These are phyloP conservation scores for Pseudomonodictys pantanalensis DNA, from an alignment of 495 filamentous ascomycete species.

Conservation along the genomic window DNA sequence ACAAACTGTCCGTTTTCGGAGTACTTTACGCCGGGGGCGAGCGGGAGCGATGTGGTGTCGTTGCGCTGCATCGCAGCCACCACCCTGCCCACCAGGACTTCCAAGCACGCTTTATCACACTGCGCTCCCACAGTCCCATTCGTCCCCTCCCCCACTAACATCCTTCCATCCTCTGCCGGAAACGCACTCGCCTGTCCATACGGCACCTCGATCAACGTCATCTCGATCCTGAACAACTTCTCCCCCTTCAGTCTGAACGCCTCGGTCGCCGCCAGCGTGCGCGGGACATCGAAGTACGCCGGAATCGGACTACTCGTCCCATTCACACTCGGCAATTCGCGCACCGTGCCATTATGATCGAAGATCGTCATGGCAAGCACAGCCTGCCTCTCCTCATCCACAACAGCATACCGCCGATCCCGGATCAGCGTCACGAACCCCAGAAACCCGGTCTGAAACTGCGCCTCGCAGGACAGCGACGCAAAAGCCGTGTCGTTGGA, in stretches of 20 bases:
- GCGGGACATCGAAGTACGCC: conserved; percentile 12
- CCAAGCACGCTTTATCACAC: conserved; percentile 34
- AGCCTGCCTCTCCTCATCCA: conserved; percentile 12
- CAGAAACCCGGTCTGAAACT: conserved; percentile 14
- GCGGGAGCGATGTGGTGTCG: conserved; percentile 30
- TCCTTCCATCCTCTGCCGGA: neutral
- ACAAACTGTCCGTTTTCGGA: conserved; percentile 41
- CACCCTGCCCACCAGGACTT: conserved; percentile 32
- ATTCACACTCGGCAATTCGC: conserved; percentile 12
- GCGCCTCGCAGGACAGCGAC: conserved; percentile 11
- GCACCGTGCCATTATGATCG: conserved; percentile 11
- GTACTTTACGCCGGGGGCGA: conserved; percentile 33
- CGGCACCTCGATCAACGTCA: conserved; percentile 6
- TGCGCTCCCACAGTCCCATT: neutral
- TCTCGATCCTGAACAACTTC: conserved; percentile 5
- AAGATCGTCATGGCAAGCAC: conserved; percentile 8
- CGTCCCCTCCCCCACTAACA: too few relatives aligned
- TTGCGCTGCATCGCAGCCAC: conserved; percentile 33
- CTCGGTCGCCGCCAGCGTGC: conserved; percentile 2
- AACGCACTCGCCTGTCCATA: conserved; percentile 2
- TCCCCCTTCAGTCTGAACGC: neutral
- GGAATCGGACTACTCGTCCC: conserved; percentile 9
- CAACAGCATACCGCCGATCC: conserved; percentile 1
- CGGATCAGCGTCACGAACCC: conserved; percentile 13
- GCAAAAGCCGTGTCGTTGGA: conserved; percentile 16